Evolutionary conservation across 2,329 filamentous ascomycete genomes (phyloP), one percentile per base, ranked within the genome.

Genomic region (Fonsecaea pugnacius): DNA sequence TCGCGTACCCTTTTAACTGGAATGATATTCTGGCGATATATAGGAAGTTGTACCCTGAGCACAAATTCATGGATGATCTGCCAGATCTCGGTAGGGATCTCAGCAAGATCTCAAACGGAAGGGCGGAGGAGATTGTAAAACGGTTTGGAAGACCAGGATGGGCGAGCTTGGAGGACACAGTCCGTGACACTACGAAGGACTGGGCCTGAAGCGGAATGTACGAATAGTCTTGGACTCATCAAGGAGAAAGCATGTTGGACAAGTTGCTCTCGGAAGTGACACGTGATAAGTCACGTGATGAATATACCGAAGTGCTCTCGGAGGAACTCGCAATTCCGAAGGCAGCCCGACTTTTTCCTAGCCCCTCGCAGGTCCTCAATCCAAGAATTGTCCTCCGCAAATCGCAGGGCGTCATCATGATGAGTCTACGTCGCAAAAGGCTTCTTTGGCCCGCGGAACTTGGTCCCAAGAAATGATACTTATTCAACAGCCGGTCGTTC

Each of bases 1-100:
- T 83, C 58, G 83, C 81, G 0, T 74, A 77, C 1, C 78, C 77
- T 0, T 82, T 77, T 62, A 83, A 76, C 52, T 83, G 78, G 73
- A 82, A 83, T 21, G 70, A 78, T 1, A 68, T 76, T 2, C 66
- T 83, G 9, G 69, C 65, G 0, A 73, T 78, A 14, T 71, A 80
- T 48, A 72, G 77, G 32, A 74, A 76, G 50, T 33, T 77, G 4
- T 76, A 76, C 51, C 82, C 82, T 33, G 35, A 63, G 14, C 48
- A 38, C 27, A 46, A 59, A 16, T 78, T 82, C 58, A 33, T 57
- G 30, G 62, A 55, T 16, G 53, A 62, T 48, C 54, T 58, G 6
- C 59, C 65, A 4, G 40, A 64, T 21, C 59, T 64, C 33, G 62
- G 62, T 27, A 43, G 65, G 36, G 68, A 69, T 62, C 46, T 67